Evolutionary conservation across 73 alveolate genomes (phyloP), one percentile per base, ranked within the genome.

Genomic region (Chromera velia): DNA sequence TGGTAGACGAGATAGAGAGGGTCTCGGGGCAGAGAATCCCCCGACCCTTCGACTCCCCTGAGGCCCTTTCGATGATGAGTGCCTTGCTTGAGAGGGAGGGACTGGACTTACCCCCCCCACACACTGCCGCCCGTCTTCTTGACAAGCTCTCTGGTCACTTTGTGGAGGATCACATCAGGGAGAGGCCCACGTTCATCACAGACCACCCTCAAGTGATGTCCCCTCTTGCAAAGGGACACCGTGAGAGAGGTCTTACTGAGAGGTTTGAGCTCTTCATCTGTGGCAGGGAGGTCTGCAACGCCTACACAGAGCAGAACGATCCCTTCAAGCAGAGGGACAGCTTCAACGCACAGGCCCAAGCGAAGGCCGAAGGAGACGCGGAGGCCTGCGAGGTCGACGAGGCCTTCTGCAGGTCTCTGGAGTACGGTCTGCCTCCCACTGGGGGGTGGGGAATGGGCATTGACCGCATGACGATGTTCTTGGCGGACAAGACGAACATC

Each of bases 141-240:
- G 84, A 76, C 84, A 67, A 67, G 76, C 87, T 96, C 28, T 97
- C 90, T 65, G 99, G 98, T 49, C 96, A 93, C 81, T 94, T 88
- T 91, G 88, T 96, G 73, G 99, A 96, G 90, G 97, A 91, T 74
- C 88, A 93, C 74, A 76, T 76, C 31, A n/a, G n/a, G n/a, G 76
- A 7, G 55, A 90, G 89, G 74, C 99, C 99, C 0, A 94, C 98
- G 47, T 95, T 94, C 92, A 88, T 96, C 72, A 95, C 91, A 49
- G 98, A 96, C 67, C 99, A 96, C 74, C 99, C 99, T 22, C 93
- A 94, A 86, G 76, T 95, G 49, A 96, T 96, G 99, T 82, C 96
- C 80, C 99, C 99, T 26, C 92, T 96, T 75, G 97, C 98, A 49
- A 96, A 96, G 88, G 94, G 92, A 88, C 99, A 96, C n/a, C n/a